A percentile compares a stretch with the other conserved stretches of the same genome.
phyloP scores from a whole-genome alignment of 768 basidiomycete genomes.

The Hirschioporus abietinus region DNA sequence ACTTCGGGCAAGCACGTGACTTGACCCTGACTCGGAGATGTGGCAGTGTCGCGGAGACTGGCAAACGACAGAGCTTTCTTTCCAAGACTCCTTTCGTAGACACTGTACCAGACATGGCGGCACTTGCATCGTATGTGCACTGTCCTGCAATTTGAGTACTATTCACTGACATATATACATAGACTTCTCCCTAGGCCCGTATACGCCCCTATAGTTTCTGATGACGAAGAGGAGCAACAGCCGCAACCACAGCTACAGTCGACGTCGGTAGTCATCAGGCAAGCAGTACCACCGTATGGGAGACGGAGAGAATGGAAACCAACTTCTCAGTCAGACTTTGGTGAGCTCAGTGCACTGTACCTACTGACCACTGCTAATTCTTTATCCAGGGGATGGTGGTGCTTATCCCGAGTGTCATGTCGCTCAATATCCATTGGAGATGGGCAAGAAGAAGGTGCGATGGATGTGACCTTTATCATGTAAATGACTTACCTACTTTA shows the following conservation, averaged over 20 bases:
- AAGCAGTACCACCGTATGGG: slow-evolving; percentile 76
- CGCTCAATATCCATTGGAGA: slow-evolving; percentile 93
- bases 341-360: slow-evolving; percentile 34
- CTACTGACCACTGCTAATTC: slow-evolving; percentile 9
- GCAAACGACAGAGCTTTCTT: neutral
- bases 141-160: slow-evolving; percentile 15
- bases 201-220: slow-evolving; percentile 43
- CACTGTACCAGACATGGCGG: slow-evolving; percentile 39
- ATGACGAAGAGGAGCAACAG: slow-evolving; percentile 56
- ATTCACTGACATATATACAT: slow-evolving; percentile 11
- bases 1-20: neutral
- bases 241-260: slow-evolving; percentile 27
- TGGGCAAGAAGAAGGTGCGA: slow-evolving; percentile 91
- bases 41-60: neutral
- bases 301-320: slow-evolving; percentile 86
- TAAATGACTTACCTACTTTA: neutral
- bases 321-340: slow-evolving; percentile 75
- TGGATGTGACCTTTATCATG: neutral
- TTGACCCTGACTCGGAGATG: neutral
- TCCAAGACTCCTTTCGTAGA: neutral
- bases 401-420: slow-evolving; percentile 93
- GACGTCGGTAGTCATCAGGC: slow-evolving; percentile 42
- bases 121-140: slow-evolving; percentile 64
- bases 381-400: slow-evolving; percentile 66
- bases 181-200: slow-evolving; percentile 69